Base-by-base conservation (phyloP, 805 yeast genomes). In the Spathaspora hagerdaliae region DNA sequence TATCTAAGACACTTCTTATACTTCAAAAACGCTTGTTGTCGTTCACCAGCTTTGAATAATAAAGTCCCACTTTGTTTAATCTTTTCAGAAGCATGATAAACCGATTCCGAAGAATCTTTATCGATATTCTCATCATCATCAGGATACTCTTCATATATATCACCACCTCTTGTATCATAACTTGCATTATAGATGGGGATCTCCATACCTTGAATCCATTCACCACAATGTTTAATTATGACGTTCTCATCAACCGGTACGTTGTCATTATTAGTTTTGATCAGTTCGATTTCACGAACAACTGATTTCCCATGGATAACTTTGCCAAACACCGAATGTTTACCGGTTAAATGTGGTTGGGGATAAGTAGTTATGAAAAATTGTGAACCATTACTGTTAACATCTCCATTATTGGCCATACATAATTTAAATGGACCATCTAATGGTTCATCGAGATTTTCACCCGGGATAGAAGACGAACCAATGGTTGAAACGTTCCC, bases 271-370 rank as follows among this genome's bases (percentile, higher is more conserved):
- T 64, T 53, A 2, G 74, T 71, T 13, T 52, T 48, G 3, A 66
- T 70, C 39, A 72, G 68, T 59, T 86, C 95, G 15, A 85, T 65
- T 27, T 81, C 81, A 54, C 91, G 71, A 0, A 86, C 73, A 1
- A 85, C 84, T 2, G 84, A 82, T 59, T 83, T 85, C 13, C 88
- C 96, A 53, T 71, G 73, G 7, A 70, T 54, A 9, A 89, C 90
- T 46, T 67, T 69, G 1, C 96, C 97, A 64, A 90, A 85, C 2
- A 87, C 81, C 0, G 91, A 72, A 57, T 87, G 91, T 53, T 83
- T 85, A 0, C 88, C 87, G 37, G 76, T 79, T 47, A 90, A 65
- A 63, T 89, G 96, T 1, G 88, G 84, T 7, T 83, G 77, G 1
- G 88, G 78, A 43, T 72, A 77, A 0, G 90, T 82, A 9, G 83